Evolutionary conservation across 495 filamentous ascomycete species (phyloP).

Genomic region (Aspergillus incahuasiensis): DNA sequence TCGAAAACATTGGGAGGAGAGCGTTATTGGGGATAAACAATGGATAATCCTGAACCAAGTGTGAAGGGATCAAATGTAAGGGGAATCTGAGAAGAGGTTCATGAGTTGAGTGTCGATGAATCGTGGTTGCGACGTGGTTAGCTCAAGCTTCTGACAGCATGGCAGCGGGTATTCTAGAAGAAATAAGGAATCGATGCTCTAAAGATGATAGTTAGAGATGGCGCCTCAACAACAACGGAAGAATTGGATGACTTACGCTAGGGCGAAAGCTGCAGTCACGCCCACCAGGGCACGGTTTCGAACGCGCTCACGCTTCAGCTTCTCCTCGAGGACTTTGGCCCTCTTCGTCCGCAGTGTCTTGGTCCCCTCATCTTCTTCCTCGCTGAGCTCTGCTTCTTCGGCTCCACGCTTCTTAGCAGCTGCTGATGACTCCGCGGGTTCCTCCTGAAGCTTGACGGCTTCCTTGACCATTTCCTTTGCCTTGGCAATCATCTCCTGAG

Average conservation of each 20-base stretch:
- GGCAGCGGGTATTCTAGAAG: constrained; percentile 25
- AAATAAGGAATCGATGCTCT: constrained; percentile 48
- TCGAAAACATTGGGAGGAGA: constrained; percentile 5
- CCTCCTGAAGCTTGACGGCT: constrained; percentile 55
- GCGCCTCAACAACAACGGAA: not conserved
- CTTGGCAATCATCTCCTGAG: constrained; percentile 74
- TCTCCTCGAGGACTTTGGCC: constrained; percentile 64
- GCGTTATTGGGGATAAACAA: not conserved
- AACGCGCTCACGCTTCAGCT: constrained; percentile 77
- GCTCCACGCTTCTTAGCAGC: constrained; percentile 74
- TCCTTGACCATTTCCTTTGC: constrained; percentile 89
- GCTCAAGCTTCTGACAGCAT: not conserved
- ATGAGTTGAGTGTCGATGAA: not conserved
- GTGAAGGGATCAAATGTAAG: not conserved
- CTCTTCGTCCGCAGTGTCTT: constrained; percentile 64
- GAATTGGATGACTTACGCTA: constrained; percentile 66
- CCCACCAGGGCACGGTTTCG: constrained; percentile 79
- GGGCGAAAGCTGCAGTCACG: constrained; percentile 73
- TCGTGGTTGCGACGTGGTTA: not conserved
- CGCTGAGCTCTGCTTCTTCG: constrained; percentile 55
- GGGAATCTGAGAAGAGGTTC: constrained; percentile 1
- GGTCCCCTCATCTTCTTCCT: constrained; percentile 52
- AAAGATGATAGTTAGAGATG: constrained; percentile 16
- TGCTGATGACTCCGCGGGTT: constrained; percentile 32
- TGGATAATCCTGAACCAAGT: not conserved